Evolutionary conservation across 106 monocot species (phyloP).

Genomic region (Dendrobium catenatum): DNA sequence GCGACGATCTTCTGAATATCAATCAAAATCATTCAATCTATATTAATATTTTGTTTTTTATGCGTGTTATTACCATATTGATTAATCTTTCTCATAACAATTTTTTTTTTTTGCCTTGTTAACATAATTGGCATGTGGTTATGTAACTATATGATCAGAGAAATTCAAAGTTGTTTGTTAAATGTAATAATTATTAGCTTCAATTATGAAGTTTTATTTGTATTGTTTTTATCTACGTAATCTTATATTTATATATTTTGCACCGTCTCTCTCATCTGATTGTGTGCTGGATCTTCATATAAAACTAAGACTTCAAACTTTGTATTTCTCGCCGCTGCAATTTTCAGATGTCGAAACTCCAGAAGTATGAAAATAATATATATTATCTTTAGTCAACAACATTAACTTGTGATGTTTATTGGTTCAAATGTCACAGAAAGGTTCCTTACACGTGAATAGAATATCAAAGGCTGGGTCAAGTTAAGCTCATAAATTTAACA

Average conservation of each 20-base stretch:
- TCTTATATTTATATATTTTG: background rate
- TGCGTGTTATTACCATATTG: background rate
- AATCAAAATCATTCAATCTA: background rate
- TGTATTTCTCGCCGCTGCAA: no score
- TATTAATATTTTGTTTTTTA: background rate
- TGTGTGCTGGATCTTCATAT: no score
- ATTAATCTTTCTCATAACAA: background rate
- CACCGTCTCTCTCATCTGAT: no score
- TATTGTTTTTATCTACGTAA: background rate
- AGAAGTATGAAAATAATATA: background rate
- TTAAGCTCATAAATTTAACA: background rate
- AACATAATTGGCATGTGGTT: background rate
- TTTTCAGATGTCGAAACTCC: no score
- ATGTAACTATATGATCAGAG: background rate
- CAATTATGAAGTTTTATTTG: background rate
- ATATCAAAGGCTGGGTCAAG: background rate
- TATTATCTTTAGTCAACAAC: background rate
- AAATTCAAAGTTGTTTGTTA: background rate
- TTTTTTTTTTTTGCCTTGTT: background rate
- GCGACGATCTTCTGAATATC: conserved; percentile 4
- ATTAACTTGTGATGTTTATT: background rate
- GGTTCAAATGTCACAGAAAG: background rate
- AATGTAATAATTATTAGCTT: background rate
- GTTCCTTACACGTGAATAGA: background rate
- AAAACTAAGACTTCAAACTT: no score